Conservation (phyloP, 352 stramenopile species). For the Globisporangium echinulatum region DNA sequence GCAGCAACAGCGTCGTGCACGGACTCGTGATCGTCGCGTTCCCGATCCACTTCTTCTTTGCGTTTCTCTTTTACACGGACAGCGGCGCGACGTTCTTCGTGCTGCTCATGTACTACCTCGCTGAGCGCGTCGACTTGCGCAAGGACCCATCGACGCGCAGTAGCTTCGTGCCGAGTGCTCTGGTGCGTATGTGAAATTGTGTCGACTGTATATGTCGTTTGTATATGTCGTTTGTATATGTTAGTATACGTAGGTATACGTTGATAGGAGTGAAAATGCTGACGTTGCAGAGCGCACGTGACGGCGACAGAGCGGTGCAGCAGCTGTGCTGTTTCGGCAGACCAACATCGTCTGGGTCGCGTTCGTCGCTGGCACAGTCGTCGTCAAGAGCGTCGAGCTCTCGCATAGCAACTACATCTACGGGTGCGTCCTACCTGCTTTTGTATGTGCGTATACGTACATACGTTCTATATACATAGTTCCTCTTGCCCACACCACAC, state of each 20-base stretch:
- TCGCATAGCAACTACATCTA: constrained; percentile 65
- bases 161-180: constrained; percentile 52
- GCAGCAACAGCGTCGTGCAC: constrained; percentile 44
- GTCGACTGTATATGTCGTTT: background rate
- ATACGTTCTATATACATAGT: too few relatives aligned
- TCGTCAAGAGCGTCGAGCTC: constrained; percentile 66
- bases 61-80: constrained; percentile 90
- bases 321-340: constrained; percentile 83
- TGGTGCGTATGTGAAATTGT: constrained; percentile 25
- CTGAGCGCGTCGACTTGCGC: constrained; percentile 40
- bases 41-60: constrained; percentile 84
- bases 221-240: background rate
- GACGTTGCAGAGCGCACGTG: too few relatives aligned
- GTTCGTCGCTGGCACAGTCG: constrained; percentile 72
- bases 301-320: constrained; percentile 41
- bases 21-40: constrained; percentile 69
- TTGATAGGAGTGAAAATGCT: too few relatives aligned
- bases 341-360: constrained; percentile 90
- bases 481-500: too few relatives aligned
- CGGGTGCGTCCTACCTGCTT: constrained; percentile 26
- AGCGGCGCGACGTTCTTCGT: constrained; percentile 82
- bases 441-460: too few relatives aligned
- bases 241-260: background rate
- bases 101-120: constrained; percentile 73
- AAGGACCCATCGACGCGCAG: constrained; percentile 22